Evolutionary conservation across 352 stramenopile genomes (phyloP).

Genomic region (Pythium folliculosum): DNA sequence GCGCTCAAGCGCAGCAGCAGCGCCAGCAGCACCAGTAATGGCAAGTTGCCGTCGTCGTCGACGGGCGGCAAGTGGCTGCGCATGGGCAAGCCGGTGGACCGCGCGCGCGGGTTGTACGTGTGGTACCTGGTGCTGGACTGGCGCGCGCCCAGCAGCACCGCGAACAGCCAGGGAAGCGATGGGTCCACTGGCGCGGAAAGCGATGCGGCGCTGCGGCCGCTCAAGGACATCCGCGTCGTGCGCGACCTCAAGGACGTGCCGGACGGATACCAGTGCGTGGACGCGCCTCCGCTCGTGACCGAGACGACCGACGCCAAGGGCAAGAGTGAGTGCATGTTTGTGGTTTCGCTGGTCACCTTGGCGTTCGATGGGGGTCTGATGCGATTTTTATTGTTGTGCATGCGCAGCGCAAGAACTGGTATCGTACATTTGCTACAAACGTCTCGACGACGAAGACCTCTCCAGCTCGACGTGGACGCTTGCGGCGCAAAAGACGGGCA

Average conservation of each 20-base stretch:
- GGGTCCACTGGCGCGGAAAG: conserved; percentile 9
- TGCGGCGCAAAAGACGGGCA: conserved; percentile 57
- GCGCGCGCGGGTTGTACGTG: conserved; percentile 54
- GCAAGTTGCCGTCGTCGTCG: background rate
- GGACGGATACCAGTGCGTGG: conserved; percentile 61
- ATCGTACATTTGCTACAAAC: conserved; percentile 74
- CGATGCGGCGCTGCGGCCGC: conserved; percentile 34
- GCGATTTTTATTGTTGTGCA: conserved; percentile 20
- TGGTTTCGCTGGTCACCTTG: background rate
- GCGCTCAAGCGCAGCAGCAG: conserved; percentile 3
- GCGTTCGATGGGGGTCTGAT: background rate
- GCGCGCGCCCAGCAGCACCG: background rate
- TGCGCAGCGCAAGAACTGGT: conserved; percentile 41
- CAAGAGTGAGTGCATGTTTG: conserved; percentile 28
- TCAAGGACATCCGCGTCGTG: conserved; percentile 84
- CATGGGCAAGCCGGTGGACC: conserved; percentile 79
- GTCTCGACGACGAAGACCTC: conserved; percentile 66
- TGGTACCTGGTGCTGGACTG: conserved; percentile 52
- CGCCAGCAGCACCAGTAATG: too few species aligned
- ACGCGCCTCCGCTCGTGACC: conserved; percentile 51
- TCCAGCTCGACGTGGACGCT: conserved; percentile 73
- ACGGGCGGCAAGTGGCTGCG: conserved; percentile 44
- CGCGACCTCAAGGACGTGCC: conserved; percentile 65
- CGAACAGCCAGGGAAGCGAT: conserved; percentile 11
- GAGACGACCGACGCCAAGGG: conserved; percentile 32